phyloP scores from a whole-genome alignment of 495 filamentous ascomycete species.

The Penicillium psychrofluorescens region DNA sequence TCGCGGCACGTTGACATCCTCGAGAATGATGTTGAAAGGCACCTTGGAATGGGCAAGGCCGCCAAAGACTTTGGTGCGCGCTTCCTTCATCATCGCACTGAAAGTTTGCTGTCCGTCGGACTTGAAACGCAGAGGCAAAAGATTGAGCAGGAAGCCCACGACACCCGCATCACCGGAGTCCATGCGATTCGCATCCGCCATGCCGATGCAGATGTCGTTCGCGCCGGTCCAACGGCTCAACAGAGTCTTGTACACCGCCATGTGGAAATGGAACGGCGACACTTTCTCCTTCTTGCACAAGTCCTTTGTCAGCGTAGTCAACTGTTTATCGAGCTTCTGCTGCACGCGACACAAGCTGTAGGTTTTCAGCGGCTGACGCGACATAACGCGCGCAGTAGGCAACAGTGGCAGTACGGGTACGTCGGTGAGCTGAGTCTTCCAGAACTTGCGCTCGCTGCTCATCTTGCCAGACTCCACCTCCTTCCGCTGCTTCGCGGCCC shows the following conservation, averaged over 20 bases:
- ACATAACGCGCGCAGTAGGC: conserved; percentile 9
- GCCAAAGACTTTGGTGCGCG: conserved; percentile 9
- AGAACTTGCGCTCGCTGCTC: conserved; percentile 23
- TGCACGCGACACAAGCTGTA: conserved; percentile 4
- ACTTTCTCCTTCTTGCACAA: conserved; percentile 12
- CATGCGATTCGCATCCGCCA: conserved; percentile 34
- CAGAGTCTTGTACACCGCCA: conserved; percentile 27
- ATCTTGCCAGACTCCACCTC: conserved; percentile 9
- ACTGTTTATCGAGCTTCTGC: not conserved
- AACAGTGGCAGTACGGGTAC: conserved; percentile 31
- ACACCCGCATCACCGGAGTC: conserved; percentile 16
- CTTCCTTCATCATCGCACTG: conserved; percentile 1
- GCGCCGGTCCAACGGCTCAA: conserved; percentile 14
- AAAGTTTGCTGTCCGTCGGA: conserved; percentile 2
- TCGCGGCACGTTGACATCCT: conserved; percentile 17
- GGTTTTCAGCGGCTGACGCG: conserved; percentile 2
- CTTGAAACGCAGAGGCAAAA: conserved; percentile 37
- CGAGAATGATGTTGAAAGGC: conserved; percentile 35
- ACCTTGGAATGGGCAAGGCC: conserved; percentile 21
- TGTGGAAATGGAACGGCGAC: conserved; percentile 38
- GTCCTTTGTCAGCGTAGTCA: conserved; percentile 6
- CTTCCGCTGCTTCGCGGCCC: conserved; percentile 11
- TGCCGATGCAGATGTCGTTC: conserved; percentile 34
- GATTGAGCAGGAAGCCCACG: conserved; percentile 41
- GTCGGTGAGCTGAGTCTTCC: conserved; percentile 20